Base-by-base conservation (phyloP, 192 early-diverging fungal species). In the Mortierella antarctica region DNA sequence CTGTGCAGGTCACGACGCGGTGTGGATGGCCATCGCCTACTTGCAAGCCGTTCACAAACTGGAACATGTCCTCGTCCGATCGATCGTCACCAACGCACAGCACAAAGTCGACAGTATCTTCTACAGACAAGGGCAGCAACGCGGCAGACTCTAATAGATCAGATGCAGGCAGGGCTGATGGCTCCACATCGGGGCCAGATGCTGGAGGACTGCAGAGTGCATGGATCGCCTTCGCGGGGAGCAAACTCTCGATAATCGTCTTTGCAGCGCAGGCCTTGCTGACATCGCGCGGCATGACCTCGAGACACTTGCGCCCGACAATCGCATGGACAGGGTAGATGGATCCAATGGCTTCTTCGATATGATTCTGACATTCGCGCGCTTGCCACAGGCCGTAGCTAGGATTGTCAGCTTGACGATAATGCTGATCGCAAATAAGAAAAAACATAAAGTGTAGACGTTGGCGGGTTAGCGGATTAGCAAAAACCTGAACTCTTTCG, bases 331-430 rank as follows among this genome's bases (percentile, higher is more conserved):
- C 89, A 11, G 94, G 88, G 75, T 86, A 95, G 57, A 82, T 89
- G 14, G 85, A 76, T 9, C 88, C 86, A 20, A 96, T 82, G 9
- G 91, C 79, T 40, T 92, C 89, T 72, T 91, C 88, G 64, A 96
- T 93, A 63, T 96, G 94, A 70, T 95, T 96, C 61, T 92, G 89
- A 74, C 93, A 95, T 74, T 95, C 94, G 20, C 91, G 89, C 11
- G 93, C 93, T 73, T 94, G 93, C 93, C 94, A 95, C 44, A 86
- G 52, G 31, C 88, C 89, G 67, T 92, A 93, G 49, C 55, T 74
- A 48, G 83, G 74, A 58, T 87, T 85, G 49, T 92, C 92, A 0
- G 89, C 89, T 14, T 72, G 66, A 20, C 86, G 83, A 71, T 90
- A 93, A 62, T 93, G 91, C 92, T 84, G 56, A 14, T 46, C 20